phyloP scores from a whole-genome alignment of 2,329 filamentous ascomycete species.

The Thermothelomyces thermophilus region DNA sequence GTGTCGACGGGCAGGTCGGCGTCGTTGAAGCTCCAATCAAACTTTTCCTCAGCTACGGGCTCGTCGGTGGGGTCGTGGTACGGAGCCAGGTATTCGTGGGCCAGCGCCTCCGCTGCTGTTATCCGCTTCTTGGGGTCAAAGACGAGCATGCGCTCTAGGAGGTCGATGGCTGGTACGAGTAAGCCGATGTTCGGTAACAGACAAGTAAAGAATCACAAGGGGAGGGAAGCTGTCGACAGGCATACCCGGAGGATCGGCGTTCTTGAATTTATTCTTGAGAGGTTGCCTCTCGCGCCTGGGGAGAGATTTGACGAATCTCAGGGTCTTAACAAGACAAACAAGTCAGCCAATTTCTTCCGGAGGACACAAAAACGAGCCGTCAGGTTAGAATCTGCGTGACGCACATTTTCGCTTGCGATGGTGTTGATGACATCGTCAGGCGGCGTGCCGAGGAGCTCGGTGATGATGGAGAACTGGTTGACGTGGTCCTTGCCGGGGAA shows the following conservation, averaged over 20 bases:
- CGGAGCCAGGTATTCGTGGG: slow-evolving; percentile 87
- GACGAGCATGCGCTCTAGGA: slow-evolving; percentile 94
- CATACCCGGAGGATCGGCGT: slow-evolving; percentile 78
- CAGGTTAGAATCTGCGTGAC: slow-evolving; percentile 27
- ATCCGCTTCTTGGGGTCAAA: slow-evolving; percentile 97
- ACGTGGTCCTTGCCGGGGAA: slow-evolving; percentile 99
- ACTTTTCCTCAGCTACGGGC: slow-evolving; percentile 92
- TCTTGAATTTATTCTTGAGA: slow-evolving; percentile 84
- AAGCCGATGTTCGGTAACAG: neutral
- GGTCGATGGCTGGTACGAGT: slow-evolving; percentile 64
- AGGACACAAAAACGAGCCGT: neutral
- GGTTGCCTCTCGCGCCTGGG: slow-evolving; percentile 91
- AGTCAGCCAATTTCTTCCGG: slow-evolving; percentile 20
- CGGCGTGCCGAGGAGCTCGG: slow-evolving; percentile 89
- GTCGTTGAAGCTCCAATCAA: slow-evolving; percentile 99
- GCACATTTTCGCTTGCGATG: slow-evolving; percentile 94
- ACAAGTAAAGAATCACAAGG: neutral
- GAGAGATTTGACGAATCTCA: slow-evolving; percentile 94
- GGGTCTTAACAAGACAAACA: slow-evolving; percentile 57
- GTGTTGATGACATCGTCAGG: slow-evolving; percentile 98
- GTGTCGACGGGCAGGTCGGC: slow-evolving; percentile 94
- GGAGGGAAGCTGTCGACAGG: slow-evolving; percentile 17
- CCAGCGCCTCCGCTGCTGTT: slow-evolving; percentile 76
- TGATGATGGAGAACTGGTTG: slow-evolving; percentile 99
- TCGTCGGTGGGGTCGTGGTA: slow-evolving; percentile 98